A percentile compares a stretch with the other conserved stretches of the same genome.
phyloP scores from a whole-genome alignment of 371 early-diverging fungal species.

The Mortierella sp. region DNA sequence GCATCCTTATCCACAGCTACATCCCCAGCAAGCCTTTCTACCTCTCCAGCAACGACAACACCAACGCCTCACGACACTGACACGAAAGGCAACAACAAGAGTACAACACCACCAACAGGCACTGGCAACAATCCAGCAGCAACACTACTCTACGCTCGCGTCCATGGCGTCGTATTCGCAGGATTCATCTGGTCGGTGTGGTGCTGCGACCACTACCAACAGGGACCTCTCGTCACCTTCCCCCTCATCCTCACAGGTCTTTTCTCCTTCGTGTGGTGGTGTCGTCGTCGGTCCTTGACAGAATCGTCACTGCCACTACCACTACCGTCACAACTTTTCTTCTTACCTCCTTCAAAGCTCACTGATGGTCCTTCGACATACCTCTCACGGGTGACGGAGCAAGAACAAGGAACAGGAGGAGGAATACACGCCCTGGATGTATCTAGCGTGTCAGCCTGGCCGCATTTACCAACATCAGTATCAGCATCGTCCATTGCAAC shows the following conservation, averaged over 20 bases:
- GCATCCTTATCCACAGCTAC: background rate
- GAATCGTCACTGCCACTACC: background rate
- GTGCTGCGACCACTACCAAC: conserved; percentile 42
- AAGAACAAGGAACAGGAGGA: background rate
- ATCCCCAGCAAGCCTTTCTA: background rate
- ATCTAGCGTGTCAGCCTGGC: background rate
- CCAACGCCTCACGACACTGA: background rate
- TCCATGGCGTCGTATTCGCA: conserved; percentile 18
- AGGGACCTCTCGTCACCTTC: background rate
- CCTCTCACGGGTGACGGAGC: background rate
- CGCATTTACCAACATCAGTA: background rate
- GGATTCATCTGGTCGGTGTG: conserved; percentile 17
- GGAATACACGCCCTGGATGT: background rate
- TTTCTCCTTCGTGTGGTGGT: conserved; percentile 15
- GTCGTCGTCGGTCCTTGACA: background rate
- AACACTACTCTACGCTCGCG: conserved; percentile 3
- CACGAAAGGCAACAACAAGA: background rate
- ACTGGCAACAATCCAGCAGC: background rate
- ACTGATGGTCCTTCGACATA: background rate
- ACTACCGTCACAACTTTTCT: background rate
- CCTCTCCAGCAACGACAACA: background rate
- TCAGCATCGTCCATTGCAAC: background rate
- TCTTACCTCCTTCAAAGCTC: background rate
- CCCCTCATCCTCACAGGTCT: conserved; percentile 13
- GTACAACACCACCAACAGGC: background rate